phyloP scores from a whole-genome alignment of 2,329 filamentous ascomycete genomes.

The Venturiaceae sp. region DNA sequence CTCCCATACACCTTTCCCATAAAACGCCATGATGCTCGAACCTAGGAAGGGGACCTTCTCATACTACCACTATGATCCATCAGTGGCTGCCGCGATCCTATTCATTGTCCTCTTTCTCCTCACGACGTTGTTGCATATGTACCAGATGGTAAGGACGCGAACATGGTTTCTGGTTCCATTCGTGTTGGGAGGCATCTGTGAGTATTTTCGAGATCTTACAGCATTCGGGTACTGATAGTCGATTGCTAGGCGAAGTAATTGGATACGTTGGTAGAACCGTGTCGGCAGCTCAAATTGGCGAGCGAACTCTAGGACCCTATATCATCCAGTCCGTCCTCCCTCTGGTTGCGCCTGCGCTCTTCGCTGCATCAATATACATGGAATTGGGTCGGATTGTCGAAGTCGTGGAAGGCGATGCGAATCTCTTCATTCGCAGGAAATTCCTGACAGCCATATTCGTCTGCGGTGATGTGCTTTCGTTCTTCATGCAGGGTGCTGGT shows the following conservation, averaged over 20 bases:
- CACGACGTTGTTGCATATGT: slow-evolving; percentile 31
- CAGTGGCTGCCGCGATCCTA: slow-evolving; percentile 33
- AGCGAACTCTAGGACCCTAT: slow-evolving; percentile 31
- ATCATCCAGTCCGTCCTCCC: slow-evolving; percentile 35
- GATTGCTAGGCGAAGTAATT: slow-evolving; percentile 37
- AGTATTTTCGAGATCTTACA: slow-evolving; percentile 16
- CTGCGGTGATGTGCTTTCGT: slow-evolving; percentile 36
- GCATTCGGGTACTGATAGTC: slow-evolving; percentile 11
- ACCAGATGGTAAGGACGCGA: slow-evolving; percentile 30
- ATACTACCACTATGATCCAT: slow-evolving; percentile 34
- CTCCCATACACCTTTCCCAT: background rate
- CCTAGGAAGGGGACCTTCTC: background rate
- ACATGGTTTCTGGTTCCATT: slow-evolving; percentile 42
- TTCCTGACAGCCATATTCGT: slow-evolving; percentile 41
- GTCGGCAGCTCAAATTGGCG: slow-evolving; percentile 28
- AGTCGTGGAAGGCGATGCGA: slow-evolving; percentile 28
- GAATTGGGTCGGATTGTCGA: slow-evolving; percentile 36
- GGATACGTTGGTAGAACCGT: slow-evolving; percentile 43
- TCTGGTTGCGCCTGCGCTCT: slow-evolving; percentile 38
- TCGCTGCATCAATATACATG: slow-evolving; percentile 42
- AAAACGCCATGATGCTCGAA: background rate
- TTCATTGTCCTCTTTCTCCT: slow-evolving; percentile 37
- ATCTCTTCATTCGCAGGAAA: slow-evolving; percentile 30
- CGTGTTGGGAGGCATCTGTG: slow-evolving; percentile 37
- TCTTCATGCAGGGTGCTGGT: slow-evolving; percentile 33